Base-by-base conservation (phyloP, 768 basidiomycete species). In the Boletus vinaceobasis region DNA sequence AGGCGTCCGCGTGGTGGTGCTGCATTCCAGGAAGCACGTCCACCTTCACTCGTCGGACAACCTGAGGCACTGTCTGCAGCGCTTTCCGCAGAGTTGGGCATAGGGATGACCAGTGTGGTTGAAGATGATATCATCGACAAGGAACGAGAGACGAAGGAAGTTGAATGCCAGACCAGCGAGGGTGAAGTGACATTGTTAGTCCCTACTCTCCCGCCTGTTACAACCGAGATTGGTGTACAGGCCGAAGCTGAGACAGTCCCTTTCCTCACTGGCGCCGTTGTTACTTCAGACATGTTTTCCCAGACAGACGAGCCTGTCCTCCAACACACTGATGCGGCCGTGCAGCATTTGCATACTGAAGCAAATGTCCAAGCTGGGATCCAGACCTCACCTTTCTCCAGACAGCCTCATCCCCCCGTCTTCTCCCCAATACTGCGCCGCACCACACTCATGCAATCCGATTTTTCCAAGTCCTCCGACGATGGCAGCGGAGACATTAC, bases 21-120 rank as follows among this genome's bases (percentile, higher is more conserved):
- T 31, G 81, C 87, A 7, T 87, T 79, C 73, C 84, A 85, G 60
- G 84, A 88, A 58, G 79, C 81, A 13, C 77, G 89, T 29, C 88
- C 88, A 15, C 74, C 83, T 23, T 88, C 86, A 1, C 72, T 91
- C 31, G 81, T 90, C 9, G 86, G 83, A 38, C 81, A 83, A 17
- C 87, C 89, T 0, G 87, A 87, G 61, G 82, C 86, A 8, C 74
- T 92, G 23, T 82, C 86, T 15, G 78, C 80, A n/a, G 87, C 86
- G 55, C 78, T 90, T 36, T 84, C 87, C 26, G 78, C 82, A 38
- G 88, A 88, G 63, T 72, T 91, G 45, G 74, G 79, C 42, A 69
- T 79, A 53, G 77, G 76, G 36, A 74, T 75, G 56, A 76, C 78
- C 6, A 76, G 78, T 1, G 61, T 71, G 37, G 55, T 77, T 23